phyloP scores from a whole-genome alignment of 176 grass and related monocot species.

The Dactylis glomerata region DNA sequence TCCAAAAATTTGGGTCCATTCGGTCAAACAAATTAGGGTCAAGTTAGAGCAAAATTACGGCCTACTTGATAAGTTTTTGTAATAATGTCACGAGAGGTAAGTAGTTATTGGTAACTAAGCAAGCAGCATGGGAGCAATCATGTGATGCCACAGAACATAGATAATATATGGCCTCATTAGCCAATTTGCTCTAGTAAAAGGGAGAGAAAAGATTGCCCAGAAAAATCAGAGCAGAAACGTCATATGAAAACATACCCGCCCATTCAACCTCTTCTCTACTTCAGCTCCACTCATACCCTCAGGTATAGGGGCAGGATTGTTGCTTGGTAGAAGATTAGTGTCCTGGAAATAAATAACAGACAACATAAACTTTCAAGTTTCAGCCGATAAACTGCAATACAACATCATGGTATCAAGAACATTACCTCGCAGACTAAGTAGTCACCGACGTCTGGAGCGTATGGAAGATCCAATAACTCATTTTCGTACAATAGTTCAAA shows the following conservation, averaged over 20 bases:
- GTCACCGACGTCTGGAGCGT: constrained; percentile 87
- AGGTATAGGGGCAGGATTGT: constrained; percentile 62
- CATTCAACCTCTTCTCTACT: constrained; percentile 67
- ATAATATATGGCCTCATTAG: constrained; percentile 24
- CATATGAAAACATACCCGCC: constrained; percentile 31
- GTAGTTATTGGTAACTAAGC: constrained; percentile 8
- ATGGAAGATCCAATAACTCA: constrained; percentile 84
- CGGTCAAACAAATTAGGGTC: neutral
- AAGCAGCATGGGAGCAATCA: neutral
- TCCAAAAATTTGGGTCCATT: neutral
- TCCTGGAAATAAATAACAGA: constrained; percentile 47
- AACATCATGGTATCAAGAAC: neutral
- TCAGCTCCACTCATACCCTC: constrained; percentile 86
- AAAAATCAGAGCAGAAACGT: constrained; percentile 10
- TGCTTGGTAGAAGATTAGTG: constrained; percentile 42
- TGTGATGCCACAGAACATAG: constrained; percentile 21
- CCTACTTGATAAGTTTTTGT: neutral
- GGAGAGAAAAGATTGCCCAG: neutral
- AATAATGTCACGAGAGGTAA: neutral
- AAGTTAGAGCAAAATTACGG: constrained; percentile 1
- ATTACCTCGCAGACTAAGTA: constrained; percentile 79
- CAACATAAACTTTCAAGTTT: constrained; percentile 28
- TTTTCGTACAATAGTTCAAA: constrained; percentile 81
- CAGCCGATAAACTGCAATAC: constrained; percentile 17
- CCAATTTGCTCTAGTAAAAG: neutral